Conservation (phyloP, 257 asterid genomes). For the Petrea volubilis region DNA sequence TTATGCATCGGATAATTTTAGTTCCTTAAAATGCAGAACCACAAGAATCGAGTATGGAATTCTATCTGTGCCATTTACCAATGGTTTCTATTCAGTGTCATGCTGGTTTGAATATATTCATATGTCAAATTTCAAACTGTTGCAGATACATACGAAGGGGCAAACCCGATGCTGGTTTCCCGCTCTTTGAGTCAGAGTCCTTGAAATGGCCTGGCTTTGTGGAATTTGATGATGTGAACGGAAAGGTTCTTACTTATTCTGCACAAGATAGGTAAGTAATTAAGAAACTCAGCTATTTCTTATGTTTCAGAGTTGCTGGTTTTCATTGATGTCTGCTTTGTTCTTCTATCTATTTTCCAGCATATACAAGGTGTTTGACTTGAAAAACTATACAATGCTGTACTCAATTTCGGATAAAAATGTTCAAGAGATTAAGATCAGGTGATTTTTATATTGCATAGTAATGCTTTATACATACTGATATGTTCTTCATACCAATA, state of each 20-base stretch:
- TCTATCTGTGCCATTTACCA: neutral
- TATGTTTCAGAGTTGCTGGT: neutral
- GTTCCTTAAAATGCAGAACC: slow-evolving; percentile 83
- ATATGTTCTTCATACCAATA: slow-evolving; percentile 34
- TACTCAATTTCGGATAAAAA: slow-evolving; percentile 75
- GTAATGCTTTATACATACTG: slow-evolving; percentile 52
- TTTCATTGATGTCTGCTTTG: slow-evolving; percentile 20
- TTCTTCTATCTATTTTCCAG: slow-evolving; percentile 36
- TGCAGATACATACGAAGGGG: slow-evolving; percentile 75
- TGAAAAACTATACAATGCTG: slow-evolving; percentile 57
- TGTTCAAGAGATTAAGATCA: slow-evolving; percentile 55
- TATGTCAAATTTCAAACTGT: neutral
- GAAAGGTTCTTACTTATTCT: slow-evolving; percentile 85
- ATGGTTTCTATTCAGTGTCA: neutral
- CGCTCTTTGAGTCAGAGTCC: slow-evolving; percentile 77
- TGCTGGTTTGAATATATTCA: slow-evolving; percentile 6
- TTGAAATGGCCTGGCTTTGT: slow-evolving; percentile 95
- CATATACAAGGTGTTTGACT: slow-evolving; percentile 56
- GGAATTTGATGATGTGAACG: slow-evolving; percentile 87
- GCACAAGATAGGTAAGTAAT: slow-evolving; percentile 67
- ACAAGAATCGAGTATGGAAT: slow-evolving; percentile 73
- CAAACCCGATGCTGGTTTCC: slow-evolving; percentile 85
- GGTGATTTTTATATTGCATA: slow-evolving; percentile 43
- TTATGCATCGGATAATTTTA: slow-evolving; percentile 76
- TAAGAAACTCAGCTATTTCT: neutral